Base-by-base conservation (phyloP, 208 protist species). In the Herpetomonas muscarum region DNA sequence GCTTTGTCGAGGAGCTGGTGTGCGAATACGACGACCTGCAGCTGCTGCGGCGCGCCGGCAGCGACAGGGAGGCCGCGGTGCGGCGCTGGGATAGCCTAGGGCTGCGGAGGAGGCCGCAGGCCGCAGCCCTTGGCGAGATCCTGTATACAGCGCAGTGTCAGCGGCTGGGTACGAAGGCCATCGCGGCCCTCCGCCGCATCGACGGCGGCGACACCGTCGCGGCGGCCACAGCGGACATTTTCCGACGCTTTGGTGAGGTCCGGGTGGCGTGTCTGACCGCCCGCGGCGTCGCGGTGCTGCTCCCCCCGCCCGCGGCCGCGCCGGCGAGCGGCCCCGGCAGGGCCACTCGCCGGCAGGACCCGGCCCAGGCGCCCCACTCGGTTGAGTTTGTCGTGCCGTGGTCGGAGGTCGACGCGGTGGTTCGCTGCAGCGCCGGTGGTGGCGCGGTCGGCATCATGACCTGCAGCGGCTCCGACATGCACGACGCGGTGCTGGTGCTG, bases 1-100 rank as follows among this genome's bases (percentile, higher is more conserved):
- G 79, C 50, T 81, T 79, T 57, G 73, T 87, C 39, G 72, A 87
- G 67, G 80, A 87, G 60, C 34, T 79, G 28, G 44, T 83, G 55
- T 47, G 71, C 25, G 73, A 87, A n/a, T 87, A 77, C 71, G 68
- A 81, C 47, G 75, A 87, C 49, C 24, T 61, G 53, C 28, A 15
- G 5, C 36, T 81, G 45, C 58, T 79, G 34, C 28, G 52, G 12
- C 58, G 49, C 45, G 36, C 15, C 21, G 56, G 37, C 32, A 55
- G 24, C 21, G 22, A 32, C 42, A n/a, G 26, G n/a, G 21, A 7
- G 22, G 60, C 10, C 54, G 60, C 21, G 50, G 19, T 52, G 10
- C 15, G 15, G 15, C 41, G 41, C 41, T 46, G 41, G 41, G 41
- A 46, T 19, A 19, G 15, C 19, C 41, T 46, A 5, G 15, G 19